Evolutionary conservation across 1,284 basidiomycete species (phyloP).

Genomic region (Leccinum solheimii): DNA sequence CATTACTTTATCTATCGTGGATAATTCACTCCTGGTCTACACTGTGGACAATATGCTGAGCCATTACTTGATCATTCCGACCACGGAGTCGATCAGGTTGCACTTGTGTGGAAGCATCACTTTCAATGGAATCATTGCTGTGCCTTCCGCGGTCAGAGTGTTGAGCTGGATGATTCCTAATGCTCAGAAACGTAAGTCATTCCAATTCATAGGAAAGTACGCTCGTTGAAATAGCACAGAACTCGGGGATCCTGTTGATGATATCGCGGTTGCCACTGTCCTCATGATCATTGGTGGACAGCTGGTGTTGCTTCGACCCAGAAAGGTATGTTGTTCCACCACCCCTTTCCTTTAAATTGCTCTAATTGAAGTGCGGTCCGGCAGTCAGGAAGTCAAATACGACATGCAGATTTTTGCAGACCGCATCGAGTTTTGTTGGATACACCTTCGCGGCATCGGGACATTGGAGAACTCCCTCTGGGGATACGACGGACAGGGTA

Average conservation of each 20-base stretch:
- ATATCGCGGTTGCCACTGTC: conserved; percentile 92
- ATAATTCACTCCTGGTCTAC: conserved; percentile 96
- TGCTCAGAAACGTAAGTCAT: conserved; percentile 81
- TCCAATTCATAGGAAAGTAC: not conserved
- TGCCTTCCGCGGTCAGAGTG: conserved; percentile 84
- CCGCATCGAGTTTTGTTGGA: conserved; percentile 98
- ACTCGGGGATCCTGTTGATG: conserved; percentile 88
- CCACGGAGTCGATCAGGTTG: conserved; percentile 79
- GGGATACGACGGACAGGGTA: conserved; percentile 91
- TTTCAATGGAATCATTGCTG: conserved; percentile 88
- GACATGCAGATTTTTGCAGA: conserved; percentile 98
- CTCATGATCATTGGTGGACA: conserved; percentile 96
- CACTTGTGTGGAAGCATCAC: conserved; percentile 94
- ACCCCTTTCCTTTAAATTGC: not conserved
- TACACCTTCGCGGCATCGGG: conserved; percentile 89
- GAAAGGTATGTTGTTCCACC: conserved; percentile 54
- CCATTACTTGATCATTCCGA: conserved; percentile 92
- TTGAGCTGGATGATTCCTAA: conserved; percentile 97
- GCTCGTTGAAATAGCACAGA: conserved; percentile 47
- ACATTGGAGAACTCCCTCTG: conserved; percentile 96
- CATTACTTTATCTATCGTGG: conserved; percentile 86
- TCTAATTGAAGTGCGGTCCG: conserved; percentile 50
- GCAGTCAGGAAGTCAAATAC: conserved; percentile 90
- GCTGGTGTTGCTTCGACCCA: conserved; percentile 81
- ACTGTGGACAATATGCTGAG: conserved; percentile 94